A percentile compares a stretch with the other conserved stretches of the same genome.
These are phyloP conservation scores for Wickerhamomyces sp. DNA, from an alignment of 1,139 yeast genomes.

Conservation along the genomic window DNA sequence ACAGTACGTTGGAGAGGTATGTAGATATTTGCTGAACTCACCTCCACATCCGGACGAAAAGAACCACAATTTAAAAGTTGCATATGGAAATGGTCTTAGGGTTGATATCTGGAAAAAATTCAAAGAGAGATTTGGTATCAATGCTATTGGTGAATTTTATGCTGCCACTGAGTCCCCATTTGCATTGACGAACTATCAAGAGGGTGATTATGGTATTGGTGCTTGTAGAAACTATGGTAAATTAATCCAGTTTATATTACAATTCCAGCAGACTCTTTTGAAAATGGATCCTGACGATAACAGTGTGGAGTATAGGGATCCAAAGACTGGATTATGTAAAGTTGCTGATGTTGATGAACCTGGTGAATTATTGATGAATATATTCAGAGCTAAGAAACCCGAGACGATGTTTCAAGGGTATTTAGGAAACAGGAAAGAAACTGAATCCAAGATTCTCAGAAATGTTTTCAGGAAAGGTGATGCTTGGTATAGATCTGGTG, in stretches of 20 bases:
- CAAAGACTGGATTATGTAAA: constrained; percentile 60
- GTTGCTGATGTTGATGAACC: constrained; percentile 56
- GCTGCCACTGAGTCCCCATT: constrained; percentile 93
- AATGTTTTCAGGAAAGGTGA: constrained; percentile 84
- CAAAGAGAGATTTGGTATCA: constrained; percentile 69
- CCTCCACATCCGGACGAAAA: constrained; percentile 61
- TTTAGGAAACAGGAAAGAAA: constrained; percentile 73
- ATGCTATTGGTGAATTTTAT: constrained; percentile 83
- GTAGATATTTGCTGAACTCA: constrained; percentile 76
- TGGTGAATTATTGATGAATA: constrained; percentile 82
- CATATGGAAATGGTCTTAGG: constrained; percentile 91
- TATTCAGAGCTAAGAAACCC: constrained; percentile 57
- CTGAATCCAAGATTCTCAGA: constrained; percentile 64
- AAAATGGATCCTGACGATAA: constrained; percentile 83
- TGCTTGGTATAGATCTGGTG: constrained; percentile 90
- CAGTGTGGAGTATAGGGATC: constrained; percentile 63
- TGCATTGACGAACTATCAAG: constrained; percentile 80
- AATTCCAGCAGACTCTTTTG: constrained; percentile 57
- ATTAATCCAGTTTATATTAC: constrained; percentile 48
- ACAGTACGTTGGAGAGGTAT: constrained; percentile 95
- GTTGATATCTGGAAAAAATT: constrained; percentile 88
- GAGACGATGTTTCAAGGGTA: constrained; percentile 88
- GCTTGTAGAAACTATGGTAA: constrained; percentile 85
- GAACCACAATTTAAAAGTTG: constrained; percentile 60
- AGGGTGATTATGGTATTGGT: constrained; percentile 79